Evolutionary conservation across 345 rosid species (phyloP).

Genomic region (Arabidopsis arenosa): DNA sequence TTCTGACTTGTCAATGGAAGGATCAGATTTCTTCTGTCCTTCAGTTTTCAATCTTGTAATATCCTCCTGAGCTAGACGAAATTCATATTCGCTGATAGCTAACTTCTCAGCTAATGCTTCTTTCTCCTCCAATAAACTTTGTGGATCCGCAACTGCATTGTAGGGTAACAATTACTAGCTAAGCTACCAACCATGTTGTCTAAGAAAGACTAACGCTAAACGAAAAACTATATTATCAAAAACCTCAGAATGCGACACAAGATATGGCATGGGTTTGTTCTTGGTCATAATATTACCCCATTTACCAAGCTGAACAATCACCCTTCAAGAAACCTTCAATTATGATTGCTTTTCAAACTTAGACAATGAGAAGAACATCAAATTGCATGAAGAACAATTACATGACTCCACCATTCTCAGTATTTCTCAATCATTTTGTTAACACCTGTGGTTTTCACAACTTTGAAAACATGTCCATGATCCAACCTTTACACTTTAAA

Average conservation of each 20-base stretch:
- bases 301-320: slow-evolving; percentile 9
- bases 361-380: slow-evolving; percentile 6
- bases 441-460: slow-evolving; percentile 11
- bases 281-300: not conserved
- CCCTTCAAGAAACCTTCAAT: not conserved
- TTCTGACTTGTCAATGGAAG: slow-evolving; percentile 46
- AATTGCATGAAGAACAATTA: slow-evolving; percentile 11
- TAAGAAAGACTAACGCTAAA: slow-evolving; percentile 30
- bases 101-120: slow-evolving; percentile 79
- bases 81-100: slow-evolving; percentile 82
- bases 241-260: slow-evolving; percentile 3
- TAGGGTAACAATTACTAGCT: slow-evolving; percentile 42
- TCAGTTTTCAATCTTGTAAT: slow-evolving; percentile 72
- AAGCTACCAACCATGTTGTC: slow-evolving; percentile 32
- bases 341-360: not conserved
- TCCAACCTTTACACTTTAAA: not conserved
- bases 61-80: slow-evolving; percentile 94
- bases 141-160: slow-evolving; percentile 89
- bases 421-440: not conserved
- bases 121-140: slow-evolving; percentile 87
- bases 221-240: slow-evolving; percentile 23
- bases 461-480: slow-evolving; percentile 16
- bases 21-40: slow-evolving; percentile 66
- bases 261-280: slow-evolving; percentile 12
- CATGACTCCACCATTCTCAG: slow-evolving; percentile 7